Evolutionary conservation across 2,329 filamentous ascomycete genomes (phyloP).

Genomic region (Aspergillus pseudonomiae): DNA sequence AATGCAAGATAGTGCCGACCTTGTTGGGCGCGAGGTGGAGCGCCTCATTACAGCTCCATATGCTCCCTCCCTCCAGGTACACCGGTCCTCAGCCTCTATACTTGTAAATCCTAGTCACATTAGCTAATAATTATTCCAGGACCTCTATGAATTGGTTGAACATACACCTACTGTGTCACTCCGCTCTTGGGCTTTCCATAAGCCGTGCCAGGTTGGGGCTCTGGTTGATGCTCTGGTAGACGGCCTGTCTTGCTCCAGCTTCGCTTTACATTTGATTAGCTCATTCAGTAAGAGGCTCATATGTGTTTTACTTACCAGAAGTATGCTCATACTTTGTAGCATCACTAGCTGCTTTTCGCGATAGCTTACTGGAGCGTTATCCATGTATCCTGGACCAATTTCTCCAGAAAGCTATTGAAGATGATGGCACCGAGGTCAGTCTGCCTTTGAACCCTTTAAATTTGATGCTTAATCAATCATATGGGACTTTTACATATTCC

Average conservation of each 20-base stretch:
- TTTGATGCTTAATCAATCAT: neutral
- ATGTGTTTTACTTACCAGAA: neutral
- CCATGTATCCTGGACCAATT: slow-evolving; percentile 40
- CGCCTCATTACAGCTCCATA: slow-evolving; percentile 54
- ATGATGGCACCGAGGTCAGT: slow-evolving; percentile 35
- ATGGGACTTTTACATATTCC: neutral
- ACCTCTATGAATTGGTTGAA: slow-evolving; percentile 32
- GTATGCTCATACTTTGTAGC: slow-evolving; percentile 27
- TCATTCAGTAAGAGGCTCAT: slow-evolving; percentile 47
- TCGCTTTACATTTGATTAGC: slow-evolving; percentile 54
- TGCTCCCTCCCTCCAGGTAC: slow-evolving; percentile 54
- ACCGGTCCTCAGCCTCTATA: slow-evolving; percentile 16
- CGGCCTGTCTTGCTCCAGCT: slow-evolving; percentile 54
- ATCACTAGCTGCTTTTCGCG: slow-evolving; percentile 30
- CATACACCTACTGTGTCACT: slow-evolving; percentile 40
- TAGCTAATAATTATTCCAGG: slow-evolving; percentile 23
- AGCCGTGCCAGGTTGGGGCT: slow-evolving; percentile 53
- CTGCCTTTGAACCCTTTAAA: neutral
- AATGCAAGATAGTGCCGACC: slow-evolving; percentile 30
- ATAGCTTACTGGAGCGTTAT: slow-evolving; percentile 37
- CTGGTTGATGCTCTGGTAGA: slow-evolving; percentile 52
- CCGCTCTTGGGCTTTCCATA: slow-evolving; percentile 49
- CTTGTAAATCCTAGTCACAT: neutral
- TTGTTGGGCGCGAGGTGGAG: slow-evolving; percentile 47
- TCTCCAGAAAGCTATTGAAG: slow-evolving; percentile 33